phyloP scores from a whole-genome alignment of 208 protist species.

The Polymyxa betae region DNA sequence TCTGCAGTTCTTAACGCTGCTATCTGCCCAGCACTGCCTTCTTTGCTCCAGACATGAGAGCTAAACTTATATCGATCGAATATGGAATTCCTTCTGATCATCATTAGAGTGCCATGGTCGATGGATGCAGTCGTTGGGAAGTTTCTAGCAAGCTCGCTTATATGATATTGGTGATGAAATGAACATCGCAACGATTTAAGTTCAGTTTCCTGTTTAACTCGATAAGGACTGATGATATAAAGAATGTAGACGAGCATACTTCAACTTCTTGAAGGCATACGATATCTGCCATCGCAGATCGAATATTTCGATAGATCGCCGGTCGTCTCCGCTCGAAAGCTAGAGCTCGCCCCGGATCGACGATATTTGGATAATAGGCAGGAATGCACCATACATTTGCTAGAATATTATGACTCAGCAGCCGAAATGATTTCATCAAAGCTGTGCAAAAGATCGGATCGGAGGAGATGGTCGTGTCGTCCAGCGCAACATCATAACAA shows the following conservation, averaged over 20 bases:
- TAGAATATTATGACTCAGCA: neutral
- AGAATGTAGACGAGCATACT: neutral
- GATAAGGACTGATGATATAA: neutral
- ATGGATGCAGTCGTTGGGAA: neutral
- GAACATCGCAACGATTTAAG: neutral
- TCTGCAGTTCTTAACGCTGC: neutral
- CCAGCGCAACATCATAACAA: neutral
- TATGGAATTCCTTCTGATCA: neutral
- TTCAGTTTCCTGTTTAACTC: neutral
- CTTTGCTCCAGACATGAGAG: neutral
- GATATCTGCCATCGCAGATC: neutral
- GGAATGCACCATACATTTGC: neutral
- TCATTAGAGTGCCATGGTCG: neutral
- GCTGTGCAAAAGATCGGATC: neutral
- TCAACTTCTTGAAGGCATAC: slow-evolving; percentile 29
- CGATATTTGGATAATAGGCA: neutral
- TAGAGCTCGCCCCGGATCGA: neutral
- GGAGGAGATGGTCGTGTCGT: too few species aligned
- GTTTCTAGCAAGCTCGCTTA: neutral
- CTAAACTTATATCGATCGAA: neutral
- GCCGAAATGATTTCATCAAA: neutral
- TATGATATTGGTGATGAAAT: neutral
- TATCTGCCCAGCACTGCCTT: slow-evolving; percentile 5
- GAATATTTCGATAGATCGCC: neutral
- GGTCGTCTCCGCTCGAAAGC: neutral